Evolutionary conservation across 2,329 filamentous ascomycete species (phyloP).

Genomic region (Diaporthe aspalathi): DNA sequence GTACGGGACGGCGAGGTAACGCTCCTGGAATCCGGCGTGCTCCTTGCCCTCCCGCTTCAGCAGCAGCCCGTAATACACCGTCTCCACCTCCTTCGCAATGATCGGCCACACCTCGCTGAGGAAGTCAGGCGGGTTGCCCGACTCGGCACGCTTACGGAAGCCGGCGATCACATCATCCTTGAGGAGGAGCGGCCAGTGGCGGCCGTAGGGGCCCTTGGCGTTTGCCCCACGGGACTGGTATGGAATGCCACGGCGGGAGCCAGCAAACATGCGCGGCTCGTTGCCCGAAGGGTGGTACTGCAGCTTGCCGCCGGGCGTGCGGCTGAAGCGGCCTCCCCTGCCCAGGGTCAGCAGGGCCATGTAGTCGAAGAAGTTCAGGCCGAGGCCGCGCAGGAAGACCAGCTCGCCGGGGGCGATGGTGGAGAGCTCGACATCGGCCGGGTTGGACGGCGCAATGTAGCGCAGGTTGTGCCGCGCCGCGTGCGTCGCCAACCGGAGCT

Average conservation of each 20-base stretch:
- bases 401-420: neutral
- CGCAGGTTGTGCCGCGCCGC: neutral
- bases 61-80: neutral
- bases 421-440: conserved; percentile 20
- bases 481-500: conserved; percentile 18
- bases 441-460: conserved; percentile 19
- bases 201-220: conserved; percentile 1
- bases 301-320: neutral
- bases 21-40: neutral
- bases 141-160: conserved; percentile 9
- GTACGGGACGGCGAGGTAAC: conserved; percentile 7
- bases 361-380: conserved; percentile 24
- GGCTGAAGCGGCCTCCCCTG: conserved; percentile 9
- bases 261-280: conserved; percentile 9
- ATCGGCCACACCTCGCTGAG: conserved; percentile 11
- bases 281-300: conserved; percentile 13
- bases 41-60: conserved; percentile 1
- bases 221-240: conserved; percentile 15
- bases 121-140: conserved; percentile 20
- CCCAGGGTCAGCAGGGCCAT: conserved; percentile 22
- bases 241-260: conserved; percentile 22
- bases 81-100: conserved; percentile 24
- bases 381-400: conserved; percentile 26
- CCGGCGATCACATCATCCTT: conserved; percentile 5
- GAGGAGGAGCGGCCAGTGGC: neutral